Percentiles rank a stretch among this genome's conserved stretches.
phyloP scores from a whole-genome alignment of 2,329 filamentous ascomycete genomes.

The Aspergillus sergii region DNA sequence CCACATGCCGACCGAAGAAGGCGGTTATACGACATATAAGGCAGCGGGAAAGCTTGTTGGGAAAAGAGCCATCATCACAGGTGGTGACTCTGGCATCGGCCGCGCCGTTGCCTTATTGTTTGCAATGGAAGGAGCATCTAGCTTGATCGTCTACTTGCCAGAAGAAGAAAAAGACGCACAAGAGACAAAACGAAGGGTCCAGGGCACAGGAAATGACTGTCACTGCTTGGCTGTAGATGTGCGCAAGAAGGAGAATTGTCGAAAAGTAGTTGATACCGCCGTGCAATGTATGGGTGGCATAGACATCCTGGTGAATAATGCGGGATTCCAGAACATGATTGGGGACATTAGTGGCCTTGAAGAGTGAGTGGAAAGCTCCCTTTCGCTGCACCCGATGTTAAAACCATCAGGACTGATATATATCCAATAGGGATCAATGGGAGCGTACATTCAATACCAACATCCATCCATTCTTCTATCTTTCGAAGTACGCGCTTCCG shows the following conservation, averaged over 20 bases:
- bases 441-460: constrained; percentile 78
- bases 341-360: constrained; percentile 73
- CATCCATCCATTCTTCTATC: constrained; percentile 76
- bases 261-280: constrained; percentile 68
- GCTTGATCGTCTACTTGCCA: constrained; percentile 72
- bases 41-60: constrained; percentile 74
- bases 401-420: background rate
- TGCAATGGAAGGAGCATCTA: constrained; percentile 77
- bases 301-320: constrained; percentile 70
- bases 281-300: constrained; percentile 67
- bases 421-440: constrained; percentile 68
- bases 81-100: constrained; percentile 79
- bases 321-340: constrained; percentile 73
- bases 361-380: constrained; percentile 37
- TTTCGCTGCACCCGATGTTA: background rate
- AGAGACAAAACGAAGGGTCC: constrained; percentile 68
- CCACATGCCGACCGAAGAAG: constrained; percentile 67
- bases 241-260: constrained; percentile 67
- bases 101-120: constrained; percentile 75
- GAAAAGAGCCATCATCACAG: constrained; percentile 77
- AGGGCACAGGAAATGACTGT: constrained; percentile 67
- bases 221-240: constrained; percentile 67
- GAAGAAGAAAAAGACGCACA: constrained; percentile 76
- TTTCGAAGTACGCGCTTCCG: constrained; percentile 74
- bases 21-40: constrained; percentile 70